Percentiles rank a stretch among this genome's conserved stretches.
phyloP scores from a whole-genome alignment of 78 protist species.

The Emiliania huxleyi region DNA sequence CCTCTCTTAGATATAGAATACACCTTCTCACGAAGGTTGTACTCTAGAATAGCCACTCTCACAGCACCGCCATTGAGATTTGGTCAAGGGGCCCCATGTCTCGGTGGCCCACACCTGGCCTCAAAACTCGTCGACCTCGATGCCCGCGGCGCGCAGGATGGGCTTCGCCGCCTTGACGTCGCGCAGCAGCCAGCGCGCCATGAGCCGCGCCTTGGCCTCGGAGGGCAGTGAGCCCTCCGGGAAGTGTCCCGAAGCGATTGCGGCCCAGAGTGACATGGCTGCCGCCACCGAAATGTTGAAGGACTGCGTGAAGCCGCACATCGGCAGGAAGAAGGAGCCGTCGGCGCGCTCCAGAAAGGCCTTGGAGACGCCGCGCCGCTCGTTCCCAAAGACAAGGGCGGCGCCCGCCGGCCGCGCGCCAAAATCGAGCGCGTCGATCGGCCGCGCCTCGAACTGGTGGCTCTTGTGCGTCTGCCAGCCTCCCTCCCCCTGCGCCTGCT shows the following conservation, averaged over 20 bases:
- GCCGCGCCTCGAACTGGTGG: neutral
- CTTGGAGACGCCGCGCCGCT: neutral
- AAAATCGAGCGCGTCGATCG: neutral
- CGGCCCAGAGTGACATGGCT: neutral
- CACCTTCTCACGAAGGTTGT: too few species aligned
- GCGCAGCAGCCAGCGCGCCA: neutral
- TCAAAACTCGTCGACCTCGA: neutral
- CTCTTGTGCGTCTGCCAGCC: neutral
- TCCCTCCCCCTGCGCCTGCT: neutral
- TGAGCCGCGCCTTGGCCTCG: neutral
- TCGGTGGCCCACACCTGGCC: too few species aligned
- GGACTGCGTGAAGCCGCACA: neutral
- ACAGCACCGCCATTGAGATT: too few species aligned
- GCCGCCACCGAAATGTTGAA: constrained; percentile 1
- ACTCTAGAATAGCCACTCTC: too few species aligned
- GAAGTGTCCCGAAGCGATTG: neutral
- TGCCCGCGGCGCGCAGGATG: neutral
- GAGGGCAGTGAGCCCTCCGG: neutral
- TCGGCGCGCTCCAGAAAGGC: neutral
- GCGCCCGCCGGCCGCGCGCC: neutral
- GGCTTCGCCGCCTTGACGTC: neutral
- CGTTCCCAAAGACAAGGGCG: constrained; percentile 10
- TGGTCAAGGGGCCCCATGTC: too few species aligned
- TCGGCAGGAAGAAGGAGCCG: neutral
- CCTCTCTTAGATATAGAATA: too few species aligned